A percentile compares a stretch with the other conserved stretches of the same genome.
These are phyloP conservation scores for Sarcocystis neurona DNA, from an alignment of 169 alveolate species.

Conservation along the genomic window DNA sequence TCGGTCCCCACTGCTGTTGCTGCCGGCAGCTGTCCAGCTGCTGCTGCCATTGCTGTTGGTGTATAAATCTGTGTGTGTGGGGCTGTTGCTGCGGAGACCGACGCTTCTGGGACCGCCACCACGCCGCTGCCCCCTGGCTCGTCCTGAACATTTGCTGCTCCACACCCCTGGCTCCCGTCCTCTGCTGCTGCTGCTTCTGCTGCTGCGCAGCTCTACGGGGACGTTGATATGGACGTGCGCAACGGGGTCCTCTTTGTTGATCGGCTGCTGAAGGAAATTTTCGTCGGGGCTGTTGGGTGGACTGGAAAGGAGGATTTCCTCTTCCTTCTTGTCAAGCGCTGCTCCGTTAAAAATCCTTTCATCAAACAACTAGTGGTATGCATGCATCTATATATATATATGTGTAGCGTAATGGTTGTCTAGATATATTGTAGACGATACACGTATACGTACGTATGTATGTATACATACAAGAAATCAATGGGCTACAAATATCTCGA, in stretches of 20 bases:
- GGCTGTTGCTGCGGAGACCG: neutral
- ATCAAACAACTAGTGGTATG: constrained; percentile 59
- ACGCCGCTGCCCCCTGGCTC: neutral
- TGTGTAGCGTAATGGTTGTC: neutral
- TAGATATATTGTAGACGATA: too few relatives aligned
- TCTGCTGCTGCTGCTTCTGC: too few relatives aligned
- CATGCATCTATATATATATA: neutral
- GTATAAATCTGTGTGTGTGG: too few relatives aligned
- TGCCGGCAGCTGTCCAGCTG: too few relatives aligned
- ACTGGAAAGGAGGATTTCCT: constrained; percentile 43
- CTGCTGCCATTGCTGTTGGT: too few relatives aligned
- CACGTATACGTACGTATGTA: too few relatives aligned
- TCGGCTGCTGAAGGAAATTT: constrained; percentile 63
- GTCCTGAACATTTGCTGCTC: neutral
- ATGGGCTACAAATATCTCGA: too few relatives aligned
- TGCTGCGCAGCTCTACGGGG: constrained; percentile 67
- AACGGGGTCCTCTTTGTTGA: constrained; percentile 64
- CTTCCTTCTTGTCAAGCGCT: constrained; percentile 50
- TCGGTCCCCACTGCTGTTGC: too few relatives aligned
- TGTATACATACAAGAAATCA: too few relatives aligned
- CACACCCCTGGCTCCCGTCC: neutral
- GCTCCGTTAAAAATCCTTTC: constrained; percentile 63
- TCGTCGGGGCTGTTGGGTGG: neutral
- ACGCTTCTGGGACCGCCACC: neutral
- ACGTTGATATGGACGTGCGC: constrained; percentile 67